Base-by-base conservation (phyloP, 345 rosid genomes). In the Balakata baccata region DNA sequence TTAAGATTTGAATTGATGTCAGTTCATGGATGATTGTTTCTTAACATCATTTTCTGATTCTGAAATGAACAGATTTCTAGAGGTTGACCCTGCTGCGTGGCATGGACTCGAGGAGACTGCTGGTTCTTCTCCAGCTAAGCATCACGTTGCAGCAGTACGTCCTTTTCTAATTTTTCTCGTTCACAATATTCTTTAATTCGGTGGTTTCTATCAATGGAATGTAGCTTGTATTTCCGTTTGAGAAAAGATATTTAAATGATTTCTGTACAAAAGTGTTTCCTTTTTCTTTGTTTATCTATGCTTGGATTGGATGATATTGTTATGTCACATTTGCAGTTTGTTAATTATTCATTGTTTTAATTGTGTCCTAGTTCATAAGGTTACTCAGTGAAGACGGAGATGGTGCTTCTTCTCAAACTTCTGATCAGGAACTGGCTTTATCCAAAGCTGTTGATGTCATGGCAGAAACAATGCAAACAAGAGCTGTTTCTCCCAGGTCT, bases 71-170 rank as follows among this genome's bases (percentile, higher is more conserved):
- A 95, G 99, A 65, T 87, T 89, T 81, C 85, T 95, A 43, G 90
- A 86, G 57, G 87, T 95, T 43, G 90, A 87, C 22, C 77, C 87
- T 0, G 61, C 82, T 0, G 99, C 98, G 29, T 95, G 98, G 99
- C 83, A 68, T 68, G 99, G 97, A 49, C 86, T 95, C 1, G 96
- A 95, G 81, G 96, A 95, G 81, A 89, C 98, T 34, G 90, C 96
- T 61, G 90, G 86, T 43, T 82, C 90, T 73, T 84, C 90, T 83
- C 90, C 92, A 8, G 88, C 88, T 9, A 92, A 85, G 75, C 82
- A 89, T 76, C 98, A 92, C 79, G 77, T 95, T 67, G 97, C 97
- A 74, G 89, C 97, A 66, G 99, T 95, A 92, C 53, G 96, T 72
- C 25, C 20, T 59, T 72, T 81, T 41, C 45, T 14, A 52, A 22